These are phyloP conservation scores for Periconia sp. DNA, from an alignment of 2,329 filamentous ascomycete genomes.

Conservation along the genomic window DNA sequence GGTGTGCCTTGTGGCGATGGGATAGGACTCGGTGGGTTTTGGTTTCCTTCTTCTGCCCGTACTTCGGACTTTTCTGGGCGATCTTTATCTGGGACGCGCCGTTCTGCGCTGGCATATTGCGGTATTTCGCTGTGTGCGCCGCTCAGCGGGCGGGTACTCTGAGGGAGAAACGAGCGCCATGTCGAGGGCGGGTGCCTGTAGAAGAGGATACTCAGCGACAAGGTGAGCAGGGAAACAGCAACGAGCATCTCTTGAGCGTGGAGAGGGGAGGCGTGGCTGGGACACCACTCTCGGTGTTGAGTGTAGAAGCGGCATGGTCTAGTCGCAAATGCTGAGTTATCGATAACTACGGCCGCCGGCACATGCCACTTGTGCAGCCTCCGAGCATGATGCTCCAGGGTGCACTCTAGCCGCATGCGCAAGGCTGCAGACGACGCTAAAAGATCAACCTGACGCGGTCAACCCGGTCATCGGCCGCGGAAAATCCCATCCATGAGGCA, in stretches of 20 bases:
- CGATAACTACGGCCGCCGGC: not conserved
- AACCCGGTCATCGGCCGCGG: conserved; percentile 1
- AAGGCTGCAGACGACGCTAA: conserved; percentile 5
- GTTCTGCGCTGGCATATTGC: conserved; percentile 13
- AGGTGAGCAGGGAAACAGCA: conserved; percentile 43
- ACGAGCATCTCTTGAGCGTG: conserved; percentile 43
- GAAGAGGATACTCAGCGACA: conserved; percentile 44
- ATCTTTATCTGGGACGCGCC: conserved; percentile 16
- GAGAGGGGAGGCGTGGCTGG: conserved; percentile 3
- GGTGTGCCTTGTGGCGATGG: conserved; percentile 40
- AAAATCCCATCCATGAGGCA: not conserved
- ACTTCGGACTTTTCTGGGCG: conserved; percentile 21
- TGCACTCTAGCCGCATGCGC: not conserved
- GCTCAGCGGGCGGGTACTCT: conserved; percentile 14
- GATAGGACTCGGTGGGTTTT: not conserved
- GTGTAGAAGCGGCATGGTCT: too few species aligned
- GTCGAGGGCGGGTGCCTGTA: conserved; percentile 44
- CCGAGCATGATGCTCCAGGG: too few species aligned
- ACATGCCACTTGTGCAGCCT: not conserved
- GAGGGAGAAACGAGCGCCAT: conserved; percentile 34
- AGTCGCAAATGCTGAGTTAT: conserved; percentile 2
- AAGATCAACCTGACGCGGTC: conserved; percentile 6
- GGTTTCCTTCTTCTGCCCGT: conserved; percentile 5
- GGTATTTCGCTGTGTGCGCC: conserved; percentile 20
- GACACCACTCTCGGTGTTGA: too few species aligned